phyloP scores from a whole-genome alignment of 2,329 filamentous ascomycete species.

The Pseudopithomyces maydicus region DNA sequence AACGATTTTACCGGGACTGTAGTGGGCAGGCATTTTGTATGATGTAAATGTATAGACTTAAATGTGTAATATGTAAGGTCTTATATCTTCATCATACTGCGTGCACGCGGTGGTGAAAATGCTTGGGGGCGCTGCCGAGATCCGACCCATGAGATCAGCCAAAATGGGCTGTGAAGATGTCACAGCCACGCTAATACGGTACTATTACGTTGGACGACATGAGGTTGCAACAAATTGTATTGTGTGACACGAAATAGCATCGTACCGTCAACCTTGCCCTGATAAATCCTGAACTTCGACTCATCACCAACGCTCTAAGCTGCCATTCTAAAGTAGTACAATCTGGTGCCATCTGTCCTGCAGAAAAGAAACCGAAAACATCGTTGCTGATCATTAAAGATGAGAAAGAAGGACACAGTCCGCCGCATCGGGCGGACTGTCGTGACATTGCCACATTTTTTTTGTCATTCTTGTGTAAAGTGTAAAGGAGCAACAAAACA shows the following conservation, averaged over 20 bases:
- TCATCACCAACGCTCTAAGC: constrained; percentile 8
- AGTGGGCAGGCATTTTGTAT: too few relatives aligned
- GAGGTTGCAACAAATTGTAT: constrained; percentile 16
- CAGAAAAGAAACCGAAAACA: constrained; percentile 12
- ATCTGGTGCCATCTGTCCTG: constrained; percentile 30
- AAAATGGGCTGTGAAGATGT: constrained; percentile 4
- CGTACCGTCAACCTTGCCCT: neutral
- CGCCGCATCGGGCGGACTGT: constrained; percentile 22
- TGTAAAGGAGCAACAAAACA: neutral
- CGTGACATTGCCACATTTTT: constrained; percentile 33
- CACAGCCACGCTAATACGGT: too few relatives aligned
- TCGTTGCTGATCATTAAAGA: constrained; percentile 1
- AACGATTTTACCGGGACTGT: constrained; percentile 2
- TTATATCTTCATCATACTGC: neutral
- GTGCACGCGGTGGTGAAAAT: neutral
- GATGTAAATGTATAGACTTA: too few relatives aligned
- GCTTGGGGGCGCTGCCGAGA: constrained; percentile 8
- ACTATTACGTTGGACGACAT: too few relatives aligned
- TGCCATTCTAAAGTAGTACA: constrained; percentile 24
- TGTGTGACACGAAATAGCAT: neutral
- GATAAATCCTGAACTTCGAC: neutral
- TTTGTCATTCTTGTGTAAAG: constrained; percentile 10
- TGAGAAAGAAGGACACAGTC: constrained; percentile 9
- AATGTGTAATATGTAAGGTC: too few relatives aligned
- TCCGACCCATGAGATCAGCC: constrained; percentile 18